Conservation (phyloP, 2,329 filamentous ascomycete species). For the Drechmeria coniospora region DNA sequence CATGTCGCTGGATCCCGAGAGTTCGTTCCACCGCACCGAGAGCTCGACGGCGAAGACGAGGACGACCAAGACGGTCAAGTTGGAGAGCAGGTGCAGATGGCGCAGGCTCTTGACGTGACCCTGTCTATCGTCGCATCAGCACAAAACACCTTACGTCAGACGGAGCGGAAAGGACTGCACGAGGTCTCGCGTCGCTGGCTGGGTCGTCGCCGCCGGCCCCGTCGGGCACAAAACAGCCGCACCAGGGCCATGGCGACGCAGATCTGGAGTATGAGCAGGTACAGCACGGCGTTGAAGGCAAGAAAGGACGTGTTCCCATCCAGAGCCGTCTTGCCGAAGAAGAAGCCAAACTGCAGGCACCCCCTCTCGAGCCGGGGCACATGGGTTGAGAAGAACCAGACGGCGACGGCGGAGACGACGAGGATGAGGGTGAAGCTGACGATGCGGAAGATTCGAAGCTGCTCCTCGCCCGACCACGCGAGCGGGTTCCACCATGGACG, state of each 20-base stretch:
- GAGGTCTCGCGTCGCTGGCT: conserved; percentile 8
- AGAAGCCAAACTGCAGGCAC: conserved; percentile 16
- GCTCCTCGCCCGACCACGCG: conserved; percentile 11
- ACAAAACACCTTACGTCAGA: conserved; percentile 3
- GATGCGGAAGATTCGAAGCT: conserved; percentile 11
- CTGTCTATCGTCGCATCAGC: neutral
- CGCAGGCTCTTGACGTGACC: neutral
- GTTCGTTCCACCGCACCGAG: conserved; percentile 17
- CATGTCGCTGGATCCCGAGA: conserved; percentile 10
- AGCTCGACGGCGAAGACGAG: conserved; percentile 17
- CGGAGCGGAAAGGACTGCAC: too few relatives aligned
- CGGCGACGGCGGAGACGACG: conserved; percentile 12
- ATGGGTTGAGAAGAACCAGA: conserved; percentile 17
- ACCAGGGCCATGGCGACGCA: conserved; percentile 9
- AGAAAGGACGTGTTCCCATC: conserved; percentile 11
- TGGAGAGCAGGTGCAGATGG: conserved; percentile 4
- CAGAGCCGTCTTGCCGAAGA: conserved; percentile 14
- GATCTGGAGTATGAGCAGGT: conserved; percentile 11
- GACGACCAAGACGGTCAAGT: conserved; percentile 13
- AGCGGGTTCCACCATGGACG: conserved; percentile 16
- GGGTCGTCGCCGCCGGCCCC: neutral
- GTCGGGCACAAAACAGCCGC: conserved; percentile 3
- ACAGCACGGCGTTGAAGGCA: conserved; percentile 16
- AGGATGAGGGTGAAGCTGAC: conserved; percentile 12
- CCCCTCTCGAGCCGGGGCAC: conserved; percentile 9